Evolutionary conservation across 768 basidiomycete genomes (phyloP).

Genomic region (Erythrobasidium yunnanense): DNA sequence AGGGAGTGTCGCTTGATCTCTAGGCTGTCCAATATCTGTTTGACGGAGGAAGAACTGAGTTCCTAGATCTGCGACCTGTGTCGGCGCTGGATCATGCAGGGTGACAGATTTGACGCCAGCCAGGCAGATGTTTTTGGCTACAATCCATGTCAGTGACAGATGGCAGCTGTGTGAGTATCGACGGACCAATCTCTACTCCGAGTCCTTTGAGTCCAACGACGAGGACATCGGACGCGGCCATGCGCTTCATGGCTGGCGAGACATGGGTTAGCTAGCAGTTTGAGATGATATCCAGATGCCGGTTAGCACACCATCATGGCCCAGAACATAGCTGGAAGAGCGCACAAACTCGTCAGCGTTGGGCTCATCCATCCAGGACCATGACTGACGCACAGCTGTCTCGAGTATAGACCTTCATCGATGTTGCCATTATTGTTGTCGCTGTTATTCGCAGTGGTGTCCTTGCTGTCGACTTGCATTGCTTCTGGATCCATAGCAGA

Average conservation of each 20-base stretch:
- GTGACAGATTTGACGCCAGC: slow-evolving; percentile 97
- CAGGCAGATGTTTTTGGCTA: slow-evolving; percentile 87
- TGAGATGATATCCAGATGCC: slow-evolving; percentile 25
- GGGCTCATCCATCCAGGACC: neutral
- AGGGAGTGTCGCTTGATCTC: slow-evolving; percentile 74
- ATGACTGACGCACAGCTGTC: slow-evolving; percentile 61
- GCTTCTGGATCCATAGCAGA: neutral
- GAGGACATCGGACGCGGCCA: slow-evolving; percentile 91
- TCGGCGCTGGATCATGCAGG: slow-evolving; percentile 82
- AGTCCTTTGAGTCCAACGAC: slow-evolving; percentile 84
- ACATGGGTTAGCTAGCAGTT: neutral
- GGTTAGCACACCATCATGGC: slow-evolving; percentile 66
- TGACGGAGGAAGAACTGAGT: slow-evolving; percentile 94
- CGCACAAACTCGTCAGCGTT: neutral
- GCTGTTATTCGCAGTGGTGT: neutral
- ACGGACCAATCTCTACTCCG: slow-evolving; percentile 95
- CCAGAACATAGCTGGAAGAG: slow-evolving; percentile 68
- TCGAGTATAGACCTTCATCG: slow-evolving; percentile 86
- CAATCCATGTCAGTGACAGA: no score
- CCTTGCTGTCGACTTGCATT: slow-evolving; percentile 2
- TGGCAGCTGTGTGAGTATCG: no score
- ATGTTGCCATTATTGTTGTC: slow-evolving; percentile 38
- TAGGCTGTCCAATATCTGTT: slow-evolving; percentile 73
- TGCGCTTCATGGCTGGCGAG: slow-evolving; percentile 87
- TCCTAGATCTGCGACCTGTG: slow-evolving; percentile 77